Conservation (phyloP, 441 rosid genomes). For the Gossypium davidsonii region DNA sequence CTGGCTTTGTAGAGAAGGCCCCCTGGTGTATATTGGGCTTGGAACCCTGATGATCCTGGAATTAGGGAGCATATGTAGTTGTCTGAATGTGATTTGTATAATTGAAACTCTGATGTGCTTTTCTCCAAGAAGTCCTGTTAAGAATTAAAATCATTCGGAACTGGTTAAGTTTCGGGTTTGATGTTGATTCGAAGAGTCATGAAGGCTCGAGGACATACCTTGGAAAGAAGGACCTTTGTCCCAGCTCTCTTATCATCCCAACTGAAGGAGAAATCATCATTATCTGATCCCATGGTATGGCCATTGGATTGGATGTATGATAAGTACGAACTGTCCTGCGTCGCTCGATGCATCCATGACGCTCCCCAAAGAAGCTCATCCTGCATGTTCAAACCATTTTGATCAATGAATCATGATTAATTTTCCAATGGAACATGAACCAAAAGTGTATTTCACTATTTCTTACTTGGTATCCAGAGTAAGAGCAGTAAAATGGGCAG, state of each 20-base stretch:
- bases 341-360: constrained; percentile 83
- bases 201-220: constrained; percentile 32
- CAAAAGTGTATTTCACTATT: not conserved
- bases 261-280: constrained; percentile 61
- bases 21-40: constrained; percentile 72
- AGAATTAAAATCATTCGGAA: not conserved
- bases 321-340: constrained; percentile 46
- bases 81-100: constrained; percentile 62
- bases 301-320: constrained; percentile 58
- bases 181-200: not conserved
- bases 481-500: constrained; percentile 76
- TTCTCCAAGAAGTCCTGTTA: constrained; percentile 59
- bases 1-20: constrained; percentile 68
- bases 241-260: constrained; percentile 87
- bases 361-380: constrained; percentile 96
- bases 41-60: constrained; percentile 53
- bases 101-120: constrained; percentile 31
- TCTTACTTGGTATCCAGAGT: constrained; percentile 56
- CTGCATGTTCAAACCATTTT: constrained; percentile 22
- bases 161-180: not conserved
- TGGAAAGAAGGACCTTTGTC: constrained; percentile 64
- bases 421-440: not conserved
- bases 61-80: constrained; percentile 61
- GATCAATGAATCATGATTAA: not conserved
- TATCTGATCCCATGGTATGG: constrained; percentile 52